Evolutionary conservation across 257 asterid genomes (phyloP).

Genomic region (Jaltomata sinuosa): DNA sequence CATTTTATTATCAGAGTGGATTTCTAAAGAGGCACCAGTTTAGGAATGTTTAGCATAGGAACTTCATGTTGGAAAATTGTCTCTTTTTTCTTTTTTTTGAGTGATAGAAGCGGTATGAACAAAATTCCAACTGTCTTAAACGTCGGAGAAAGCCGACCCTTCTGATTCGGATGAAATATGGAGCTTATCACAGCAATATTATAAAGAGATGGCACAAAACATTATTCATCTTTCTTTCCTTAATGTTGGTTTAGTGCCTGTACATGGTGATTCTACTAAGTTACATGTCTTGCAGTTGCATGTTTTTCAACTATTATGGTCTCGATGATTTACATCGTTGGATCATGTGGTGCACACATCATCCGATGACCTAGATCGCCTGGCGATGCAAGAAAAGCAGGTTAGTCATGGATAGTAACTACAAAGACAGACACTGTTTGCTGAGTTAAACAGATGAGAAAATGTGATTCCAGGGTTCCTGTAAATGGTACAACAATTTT

Average conservation of each 20-base stretch:
- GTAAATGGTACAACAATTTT: neutral
- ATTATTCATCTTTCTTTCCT: neutral
- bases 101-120: neutral
- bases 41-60: neutral
- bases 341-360: neutral
- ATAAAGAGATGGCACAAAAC: neutral
- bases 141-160: neutral
- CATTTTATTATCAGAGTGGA: neutral
- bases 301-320: neutral
- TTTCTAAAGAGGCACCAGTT: neutral
- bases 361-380: neutral
- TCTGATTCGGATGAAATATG: neutral
- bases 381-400: neutral
- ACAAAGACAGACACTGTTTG: neutral
- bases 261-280: neutral
- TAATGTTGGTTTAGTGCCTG: neutral
- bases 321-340: neutral
- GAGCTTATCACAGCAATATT: neutral
- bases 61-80: neutral
- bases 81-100: neutral
- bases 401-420: neutral
- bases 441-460: neutral
- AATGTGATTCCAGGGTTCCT: neutral
- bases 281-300: neutral
- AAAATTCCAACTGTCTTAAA: neutral